Percentiles rank a stretch among this genome's conserved stretches.
Evolutionary conservation across 352 stramenopile genomes (phyloP).

Genomic region (Phytophthora macrochlamydospora): DNA sequence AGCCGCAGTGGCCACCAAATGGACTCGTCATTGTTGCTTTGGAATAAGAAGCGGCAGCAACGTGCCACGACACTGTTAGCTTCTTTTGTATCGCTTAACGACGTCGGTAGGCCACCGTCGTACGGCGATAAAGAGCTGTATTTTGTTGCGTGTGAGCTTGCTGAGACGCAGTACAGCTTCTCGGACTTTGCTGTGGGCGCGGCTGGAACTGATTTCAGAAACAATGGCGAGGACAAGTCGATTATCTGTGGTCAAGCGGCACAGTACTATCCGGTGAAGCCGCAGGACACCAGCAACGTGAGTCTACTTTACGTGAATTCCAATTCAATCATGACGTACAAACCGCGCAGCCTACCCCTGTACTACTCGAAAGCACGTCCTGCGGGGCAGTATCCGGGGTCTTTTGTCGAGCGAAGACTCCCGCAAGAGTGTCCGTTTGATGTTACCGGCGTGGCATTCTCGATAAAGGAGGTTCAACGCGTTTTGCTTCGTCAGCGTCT

Average conservation of each 20-base stretch:
- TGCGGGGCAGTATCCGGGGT: conserved; percentile 41
- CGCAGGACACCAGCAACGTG: conserved; percentile 12
- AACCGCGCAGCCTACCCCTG: conserved; percentile 30
- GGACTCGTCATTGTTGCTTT: conserved; percentile 65
- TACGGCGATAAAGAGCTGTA: conserved; percentile 64
- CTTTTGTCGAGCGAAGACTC: conserved; percentile 36
- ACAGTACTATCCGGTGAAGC: conserved; percentile 44
- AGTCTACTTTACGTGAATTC: conserved; percentile 54
- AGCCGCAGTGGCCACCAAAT: conserved; percentile 55
- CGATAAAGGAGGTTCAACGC: conserved; percentile 24
- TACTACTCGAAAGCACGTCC: conserved; percentile 38
- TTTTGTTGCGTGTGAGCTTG: conserved; percentile 60
- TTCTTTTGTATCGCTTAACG: conserved; percentile 45
- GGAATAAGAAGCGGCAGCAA: conserved; percentile 55
- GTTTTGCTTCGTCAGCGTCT: conserved; percentile 42
- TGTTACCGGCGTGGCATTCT: conserved; percentile 35
- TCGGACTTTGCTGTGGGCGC: conserved; percentile 54
- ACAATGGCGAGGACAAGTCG: conserved; percentile 28
- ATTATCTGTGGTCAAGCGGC: conserved; percentile 51
- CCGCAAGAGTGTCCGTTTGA: conserved; percentile 46
- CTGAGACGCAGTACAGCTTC: conserved; percentile 55
- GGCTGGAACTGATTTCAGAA: conserved; percentile 36
- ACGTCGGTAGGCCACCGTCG: conserved; percentile 37
- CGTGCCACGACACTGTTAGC: conserved; percentile 52
- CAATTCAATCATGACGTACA: conserved; percentile 47